phyloP scores from a whole-genome alignment of 163 green algal species.

The Scenedesmus sp. region DNA sequence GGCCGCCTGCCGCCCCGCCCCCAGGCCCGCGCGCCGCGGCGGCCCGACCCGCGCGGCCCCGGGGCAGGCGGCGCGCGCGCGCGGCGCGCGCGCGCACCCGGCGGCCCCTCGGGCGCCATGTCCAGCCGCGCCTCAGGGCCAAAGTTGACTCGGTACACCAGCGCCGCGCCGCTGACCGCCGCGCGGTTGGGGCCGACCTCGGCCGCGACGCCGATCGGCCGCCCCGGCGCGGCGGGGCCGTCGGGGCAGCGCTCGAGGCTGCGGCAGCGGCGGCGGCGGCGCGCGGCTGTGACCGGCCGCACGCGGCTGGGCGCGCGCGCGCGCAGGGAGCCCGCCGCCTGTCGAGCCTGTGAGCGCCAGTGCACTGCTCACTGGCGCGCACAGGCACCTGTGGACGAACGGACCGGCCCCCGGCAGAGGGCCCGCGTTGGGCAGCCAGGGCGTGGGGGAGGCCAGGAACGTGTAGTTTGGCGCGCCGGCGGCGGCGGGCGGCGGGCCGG shows the following conservation, averaged over 20 bases:
- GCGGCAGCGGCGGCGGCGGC: not conserved
- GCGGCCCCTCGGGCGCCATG: not conserved
- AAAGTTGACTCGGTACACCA: slow-evolving; percentile 34
- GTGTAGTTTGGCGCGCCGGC: not conserved
- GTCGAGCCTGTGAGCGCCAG: not conserved
- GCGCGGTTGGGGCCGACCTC: slow-evolving; percentile 14
- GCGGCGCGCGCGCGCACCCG: not conserved
- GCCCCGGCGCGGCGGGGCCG: not conserved
- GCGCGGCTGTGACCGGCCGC: not conserved
- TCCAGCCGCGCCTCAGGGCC: slow-evolving; percentile 5
- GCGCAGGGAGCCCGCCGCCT: too few species aligned
- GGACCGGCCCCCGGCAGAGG: not conserved
- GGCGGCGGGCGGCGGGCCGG: not conserved
- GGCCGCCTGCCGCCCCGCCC: not conserved
- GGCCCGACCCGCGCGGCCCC: too few species aligned
- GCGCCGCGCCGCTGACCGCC: not conserved
- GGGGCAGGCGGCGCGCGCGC: not conserved
- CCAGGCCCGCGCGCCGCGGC: too few species aligned
- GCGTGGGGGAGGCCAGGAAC: slow-evolving; percentile 29
- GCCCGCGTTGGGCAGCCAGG: slow-evolving; percentile 6
- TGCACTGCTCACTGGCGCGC: not conserved
- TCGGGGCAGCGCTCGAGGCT: not conserved
- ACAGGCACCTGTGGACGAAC: slow-evolving; percentile 13
- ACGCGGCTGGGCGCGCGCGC: too few species aligned
- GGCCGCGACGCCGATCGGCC: not conserved